Evolutionary conservation across 1,284 basidiomycete species (phyloP).

Genomic region (Rhizoctonia solani): DNA sequence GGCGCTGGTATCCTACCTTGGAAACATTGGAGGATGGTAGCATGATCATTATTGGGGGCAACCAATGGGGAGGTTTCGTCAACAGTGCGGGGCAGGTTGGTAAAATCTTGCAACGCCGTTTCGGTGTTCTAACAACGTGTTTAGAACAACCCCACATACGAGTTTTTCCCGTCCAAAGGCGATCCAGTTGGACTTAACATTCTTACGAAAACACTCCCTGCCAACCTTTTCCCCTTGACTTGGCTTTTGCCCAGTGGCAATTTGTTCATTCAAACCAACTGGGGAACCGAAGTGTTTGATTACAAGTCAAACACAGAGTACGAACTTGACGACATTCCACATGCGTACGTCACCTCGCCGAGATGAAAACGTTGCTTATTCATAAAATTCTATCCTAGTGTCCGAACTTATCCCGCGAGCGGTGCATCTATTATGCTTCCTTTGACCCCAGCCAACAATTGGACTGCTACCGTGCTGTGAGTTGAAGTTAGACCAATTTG

Average conservation of each 20-base stretch:
- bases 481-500: not conserved
- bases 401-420: conserved; percentile 90
- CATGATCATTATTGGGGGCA: conserved; percentile 57
- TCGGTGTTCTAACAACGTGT: too few relatives aligned
- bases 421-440: conserved; percentile 90
- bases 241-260: conserved; percentile 85
- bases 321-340: conserved; percentile 59
- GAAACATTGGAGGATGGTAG: conserved; percentile 48
- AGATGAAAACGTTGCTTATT: not conserved
- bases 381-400: conserved; percentile 49
- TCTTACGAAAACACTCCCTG: conserved; percentile 78
- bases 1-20: conserved; percentile 38
- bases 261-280: conserved; percentile 83
- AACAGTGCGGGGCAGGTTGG: conserved; percentile 87
- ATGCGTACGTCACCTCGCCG: conserved; percentile 46
- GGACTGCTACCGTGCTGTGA: conserved; percentile 62
- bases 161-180: conserved; percentile 79
- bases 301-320: conserved; percentile 58
- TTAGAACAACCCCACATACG: conserved; percentile 59
- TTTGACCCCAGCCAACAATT: conserved; percentile 86
- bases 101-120: too few relatives aligned
- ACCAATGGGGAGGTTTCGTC: conserved; percentile 82
- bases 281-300: conserved; percentile 63
- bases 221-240: conserved; percentile 87
- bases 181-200: conserved; percentile 72